Evolutionary conservation across 208 protist genomes (phyloP), one percentile per base, ranked within the genome.

Genomic region (Acanthamoeba healyi): DNA sequence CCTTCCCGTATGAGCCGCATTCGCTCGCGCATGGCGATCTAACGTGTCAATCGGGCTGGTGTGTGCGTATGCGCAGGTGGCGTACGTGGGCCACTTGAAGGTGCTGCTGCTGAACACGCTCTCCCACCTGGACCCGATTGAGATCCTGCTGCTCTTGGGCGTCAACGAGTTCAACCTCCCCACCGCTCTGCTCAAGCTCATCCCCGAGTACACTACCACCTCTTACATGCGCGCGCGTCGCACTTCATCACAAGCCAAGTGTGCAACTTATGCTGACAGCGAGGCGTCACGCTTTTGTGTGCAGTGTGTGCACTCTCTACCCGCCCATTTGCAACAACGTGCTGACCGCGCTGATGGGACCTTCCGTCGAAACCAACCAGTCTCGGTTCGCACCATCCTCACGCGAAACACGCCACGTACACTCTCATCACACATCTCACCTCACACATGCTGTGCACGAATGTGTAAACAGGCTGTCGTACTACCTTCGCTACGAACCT

Each of bases 201-300:
- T 89, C 51, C 81, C 81, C 40, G 42, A 82, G 72, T 82, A 32
- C 72, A n/a, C n/a, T n/a, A n/a, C n/a, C n/a, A n/a, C n/a, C n/a
- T n/a, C n/a, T n/a, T n/a, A n/a, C n/a, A n/a, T n/a, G n/a, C n/a
- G n/a, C n/a, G n/a, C n/a, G n/a, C n/a, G n/a, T n/a, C n/a, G n/a
- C n/a, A n/a, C n/a, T n/a, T n/a, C n/a, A n/a, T n/a, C n/a, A n/a
- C n/a, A n/a, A n/a, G n/a, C n/a, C n/a, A n/a, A n/a, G n/a, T n/a
- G n/a, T n/a, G n/a, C n/a, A n/a, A n/a, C n/a, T n/a, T n/a, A n/a
- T n/a, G n/a, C n/a, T n/a, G n/a, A n/a, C n/a, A n/a, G n/a, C n/a
- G n/a, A n/a, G n/a, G n/a, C n/a, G n/a, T n/a, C n/a, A n/a, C 14
- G 14, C 46, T 49, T 9, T 15, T 51, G 46, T 51, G 46, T 10